Percentiles rank a stretch among this genome's conserved stretches.
Evolutionary conservation across 1,284 basidiomycete genomes (phyloP).

Genomic region (Heterobasidion occidentale): DNA sequence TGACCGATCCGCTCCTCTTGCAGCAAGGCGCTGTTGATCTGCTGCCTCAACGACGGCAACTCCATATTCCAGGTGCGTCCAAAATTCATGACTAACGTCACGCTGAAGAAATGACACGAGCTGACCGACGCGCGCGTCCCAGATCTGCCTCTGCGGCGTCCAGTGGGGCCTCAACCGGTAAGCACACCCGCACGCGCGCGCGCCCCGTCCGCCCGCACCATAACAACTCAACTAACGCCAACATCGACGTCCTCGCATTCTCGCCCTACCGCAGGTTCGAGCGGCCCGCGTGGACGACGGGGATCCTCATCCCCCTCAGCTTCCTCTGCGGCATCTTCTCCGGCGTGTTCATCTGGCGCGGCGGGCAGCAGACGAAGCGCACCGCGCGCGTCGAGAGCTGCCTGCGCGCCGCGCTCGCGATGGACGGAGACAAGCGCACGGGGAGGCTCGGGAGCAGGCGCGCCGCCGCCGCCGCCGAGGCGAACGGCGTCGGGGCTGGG

Average conservation of each 20-base stretch:
- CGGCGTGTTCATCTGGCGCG: slow-evolving; percentile 73
- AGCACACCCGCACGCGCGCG: slow-evolving; percentile 5
- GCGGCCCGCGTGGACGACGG: slow-evolving; percentile 63
- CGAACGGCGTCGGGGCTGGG: too few relatives aligned
- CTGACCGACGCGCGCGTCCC: neutral
- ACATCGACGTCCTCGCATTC: neutral
- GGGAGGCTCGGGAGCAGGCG: neutral
- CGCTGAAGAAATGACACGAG: slow-evolving; percentile 3
- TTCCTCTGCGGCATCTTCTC: slow-evolving; percentile 82
- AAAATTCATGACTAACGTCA: neutral
- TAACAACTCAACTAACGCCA: neutral
- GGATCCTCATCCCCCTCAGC: slow-evolving; percentile 64
- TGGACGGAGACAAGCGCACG: slow-evolving; percentile 2
- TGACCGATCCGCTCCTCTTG: neutral
- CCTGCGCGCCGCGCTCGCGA: slow-evolving; percentile 57
- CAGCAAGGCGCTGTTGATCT: slow-evolving; percentile 56
- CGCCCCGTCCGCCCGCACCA: neutral
- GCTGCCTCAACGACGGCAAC: slow-evolving; percentile 71
- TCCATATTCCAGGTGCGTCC: slow-evolving; percentile 64
- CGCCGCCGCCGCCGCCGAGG: neutral
- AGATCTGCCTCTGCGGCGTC: slow-evolving; percentile 65
- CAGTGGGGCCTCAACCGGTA: slow-evolving; percentile 79
- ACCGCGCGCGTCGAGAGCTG: slow-evolving; percentile 65
- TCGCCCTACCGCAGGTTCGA: slow-evolving; percentile 32
- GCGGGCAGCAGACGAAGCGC: slow-evolving; percentile 73